phyloP scores from a whole-genome alignment of 2,329 filamentous ascomycete genomes.

The Fusarium foetens region DNA sequence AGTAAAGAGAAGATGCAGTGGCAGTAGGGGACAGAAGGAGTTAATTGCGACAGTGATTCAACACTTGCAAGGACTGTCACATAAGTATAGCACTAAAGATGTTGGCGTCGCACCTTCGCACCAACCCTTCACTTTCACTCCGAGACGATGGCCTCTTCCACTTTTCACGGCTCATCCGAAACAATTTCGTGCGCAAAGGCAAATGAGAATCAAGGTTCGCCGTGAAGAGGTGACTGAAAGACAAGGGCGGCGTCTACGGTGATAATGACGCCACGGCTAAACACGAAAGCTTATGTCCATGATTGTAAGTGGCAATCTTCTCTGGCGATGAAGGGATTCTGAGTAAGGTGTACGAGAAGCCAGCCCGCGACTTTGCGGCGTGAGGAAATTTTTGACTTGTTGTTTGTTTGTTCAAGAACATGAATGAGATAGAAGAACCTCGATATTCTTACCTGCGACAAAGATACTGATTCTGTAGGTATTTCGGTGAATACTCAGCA shows the following conservation, averaged over 20 bases:
- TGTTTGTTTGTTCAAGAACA: background rate
- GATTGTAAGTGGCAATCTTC: background rate
- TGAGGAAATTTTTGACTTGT: background rate
- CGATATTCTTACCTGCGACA: slow-evolving; percentile 3
- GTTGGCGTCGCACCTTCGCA: background rate
- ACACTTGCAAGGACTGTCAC: background rate
- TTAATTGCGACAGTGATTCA: background rate
- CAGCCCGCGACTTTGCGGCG: background rate
- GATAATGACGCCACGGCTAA: slow-evolving; percentile 7
- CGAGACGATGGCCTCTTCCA: background rate
- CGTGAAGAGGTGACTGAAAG: background rate
- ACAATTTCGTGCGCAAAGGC: background rate
- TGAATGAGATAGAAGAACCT: background rate
- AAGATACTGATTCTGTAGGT: background rate
- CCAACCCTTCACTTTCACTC: background rate
- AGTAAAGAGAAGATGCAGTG: background rate
- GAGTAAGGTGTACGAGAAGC: background rate
- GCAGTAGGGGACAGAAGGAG: background rate
- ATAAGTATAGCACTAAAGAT: background rate
- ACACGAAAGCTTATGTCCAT: background rate
- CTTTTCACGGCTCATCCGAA: background rate
- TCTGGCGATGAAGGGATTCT: background rate
- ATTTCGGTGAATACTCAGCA: background rate
- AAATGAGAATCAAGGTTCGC: background rate
- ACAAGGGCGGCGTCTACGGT: background rate